phyloP scores from a whole-genome alignment of 495 filamentous ascomycete genomes.

The Aspergillus saccharolyticus region DNA sequence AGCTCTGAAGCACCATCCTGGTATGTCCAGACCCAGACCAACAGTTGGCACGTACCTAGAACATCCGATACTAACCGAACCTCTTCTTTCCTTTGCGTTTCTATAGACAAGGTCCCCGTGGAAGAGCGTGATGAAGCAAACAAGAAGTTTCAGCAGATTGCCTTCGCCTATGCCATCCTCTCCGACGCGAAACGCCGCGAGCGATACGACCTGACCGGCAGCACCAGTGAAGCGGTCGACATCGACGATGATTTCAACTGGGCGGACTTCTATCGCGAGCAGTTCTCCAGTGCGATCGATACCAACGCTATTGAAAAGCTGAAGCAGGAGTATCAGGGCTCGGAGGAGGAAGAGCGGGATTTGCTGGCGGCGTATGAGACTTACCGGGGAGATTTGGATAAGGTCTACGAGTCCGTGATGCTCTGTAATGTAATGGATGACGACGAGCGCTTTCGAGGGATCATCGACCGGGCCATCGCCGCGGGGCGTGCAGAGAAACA shows the following conservation, averaged over 20 bases:
- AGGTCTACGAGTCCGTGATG: slow-evolving; percentile 78
- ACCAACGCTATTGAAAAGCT: slow-evolving; percentile 66
- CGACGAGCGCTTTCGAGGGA: slow-evolving; percentile 73
- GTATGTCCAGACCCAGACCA: slow-evolving; percentile 38
- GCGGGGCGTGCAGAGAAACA: slow-evolving; percentile 59
- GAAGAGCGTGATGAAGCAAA: slow-evolving; percentile 65
- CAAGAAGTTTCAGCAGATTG: slow-evolving; percentile 77
- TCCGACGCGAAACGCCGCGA: slow-evolving; percentile 71
- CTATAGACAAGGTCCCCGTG: slow-evolving; percentile 65
- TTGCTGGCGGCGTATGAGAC: slow-evolving; percentile 69
- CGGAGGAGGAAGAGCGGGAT: slow-evolving; percentile 75
- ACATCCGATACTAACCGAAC: slow-evolving; percentile 2
- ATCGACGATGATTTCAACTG: slow-evolving; percentile 82
- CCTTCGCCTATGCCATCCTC: slow-evolving; percentile 89
- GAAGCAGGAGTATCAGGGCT: slow-evolving; percentile 72
- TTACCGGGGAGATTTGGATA: slow-evolving; percentile 64
- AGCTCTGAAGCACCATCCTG: slow-evolving; percentile 84
- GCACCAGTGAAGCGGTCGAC: slow-evolving; percentile 71
- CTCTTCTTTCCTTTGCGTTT: not conserved
- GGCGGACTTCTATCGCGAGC: slow-evolving; percentile 78
- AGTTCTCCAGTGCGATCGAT: slow-evolving; percentile 68
- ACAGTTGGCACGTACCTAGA: not conserved
- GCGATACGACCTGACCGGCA: slow-evolving; percentile 85
- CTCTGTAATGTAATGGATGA: slow-evolving; percentile 78
- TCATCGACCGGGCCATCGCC: slow-evolving; percentile 78